A percentile compares a stretch with the other conserved stretches of the same genome.
These are phyloP conservation scores for Diaporthe sp. DNA, from an alignment of 2,329 filamentous ascomycete genomes.

Conservation along the genomic window DNA sequence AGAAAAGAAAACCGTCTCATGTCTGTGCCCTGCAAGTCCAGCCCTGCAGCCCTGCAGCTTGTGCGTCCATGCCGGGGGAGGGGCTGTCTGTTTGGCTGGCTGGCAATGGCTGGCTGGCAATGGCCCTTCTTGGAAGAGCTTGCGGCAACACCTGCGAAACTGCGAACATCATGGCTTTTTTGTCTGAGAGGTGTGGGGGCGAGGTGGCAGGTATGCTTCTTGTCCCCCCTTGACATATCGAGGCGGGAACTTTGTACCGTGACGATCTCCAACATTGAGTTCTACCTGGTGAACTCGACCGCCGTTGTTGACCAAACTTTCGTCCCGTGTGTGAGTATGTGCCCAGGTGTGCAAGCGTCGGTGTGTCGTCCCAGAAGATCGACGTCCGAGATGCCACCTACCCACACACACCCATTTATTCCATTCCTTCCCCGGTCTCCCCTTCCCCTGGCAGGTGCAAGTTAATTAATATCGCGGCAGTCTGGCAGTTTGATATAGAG, in stretches of 20 bases:
- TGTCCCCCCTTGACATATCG: background rate
- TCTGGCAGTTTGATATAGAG: constrained; percentile 25
- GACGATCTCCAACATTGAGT: background rate
- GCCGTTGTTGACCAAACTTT: background rate
- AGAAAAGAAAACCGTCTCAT: background rate
- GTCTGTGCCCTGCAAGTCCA: background rate
- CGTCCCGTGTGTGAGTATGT: constrained; percentile 4
- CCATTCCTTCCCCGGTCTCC: background rate
- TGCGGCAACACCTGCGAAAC: constrained; percentile 18
- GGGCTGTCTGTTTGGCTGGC: background rate
- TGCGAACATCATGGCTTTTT: constrained; percentile 1
- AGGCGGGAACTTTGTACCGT: background rate
- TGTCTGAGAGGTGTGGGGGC: background rate
- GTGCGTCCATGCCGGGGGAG: background rate
- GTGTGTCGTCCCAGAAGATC: constrained; percentile 5
- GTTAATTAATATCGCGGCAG: constrained; percentile 12
- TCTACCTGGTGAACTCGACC: too few relatives aligned
- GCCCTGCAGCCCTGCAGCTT: constrained; percentile 25
- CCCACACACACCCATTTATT: constrained; percentile 8
- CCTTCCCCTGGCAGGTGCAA: constrained; percentile 6
- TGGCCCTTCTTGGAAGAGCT: constrained; percentile 30
- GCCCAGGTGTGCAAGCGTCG: background rate
- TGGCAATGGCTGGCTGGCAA: background rate
- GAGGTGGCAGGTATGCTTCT: too few relatives aligned
- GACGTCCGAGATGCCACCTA: constrained; percentile 12